Evolutionary conservation across 495 filamentous ascomycete genomes (phyloP).

Genomic region (Penicillium angulare): DNA sequence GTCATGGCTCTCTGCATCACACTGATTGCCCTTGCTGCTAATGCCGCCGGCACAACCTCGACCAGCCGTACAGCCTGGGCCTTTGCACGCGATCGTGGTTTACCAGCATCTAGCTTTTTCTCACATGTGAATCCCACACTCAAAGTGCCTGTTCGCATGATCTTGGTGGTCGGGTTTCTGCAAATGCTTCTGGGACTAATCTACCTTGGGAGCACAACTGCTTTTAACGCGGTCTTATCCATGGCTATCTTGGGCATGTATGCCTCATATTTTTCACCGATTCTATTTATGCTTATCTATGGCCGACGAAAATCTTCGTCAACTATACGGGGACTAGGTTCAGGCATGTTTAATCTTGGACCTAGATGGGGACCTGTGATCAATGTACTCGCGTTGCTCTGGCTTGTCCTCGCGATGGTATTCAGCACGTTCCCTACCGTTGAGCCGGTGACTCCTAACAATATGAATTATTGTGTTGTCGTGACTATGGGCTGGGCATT

Average conservation of each 20-base stretch:
- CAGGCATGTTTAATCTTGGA: conserved; percentile 15
- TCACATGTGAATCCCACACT: conserved; percentile 13
- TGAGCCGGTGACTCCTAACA: conserved; percentile 19
- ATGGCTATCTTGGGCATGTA: conserved; percentile 39
- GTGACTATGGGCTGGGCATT: conserved; percentile 24
- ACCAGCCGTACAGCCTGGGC: conserved; percentile 27
- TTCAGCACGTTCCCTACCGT: conserved; percentile 26
- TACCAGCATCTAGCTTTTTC: conserved; percentile 15
- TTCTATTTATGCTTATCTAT: conserved; percentile 22
- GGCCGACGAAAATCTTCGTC: conserved; percentile 6
- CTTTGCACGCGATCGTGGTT: conserved; percentile 19
- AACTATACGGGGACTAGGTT: conserved; percentile 7
- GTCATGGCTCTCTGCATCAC: conserved; percentile 20
- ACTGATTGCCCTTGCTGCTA: conserved; percentile 18
- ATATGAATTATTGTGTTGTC: conserved; percentile 26
- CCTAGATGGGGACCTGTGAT: conserved; percentile 15
- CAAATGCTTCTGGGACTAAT: conserved; percentile 39
- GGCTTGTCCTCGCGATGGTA: conserved; percentile 21
- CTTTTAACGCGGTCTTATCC: conserved; percentile 43
- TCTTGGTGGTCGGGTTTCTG: conserved; percentile 16
- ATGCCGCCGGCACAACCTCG: conserved; percentile 20
- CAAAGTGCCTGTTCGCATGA: conserved; percentile 23
- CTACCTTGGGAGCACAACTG: conserved; percentile 40
- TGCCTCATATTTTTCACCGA: conserved; percentile 34
- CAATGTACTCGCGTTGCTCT: conserved; percentile 15